Evolutionary conservation across 805 yeast genomes (phyloP).

Genomic region (Saccharomyces kudriavzevii): DNA sequence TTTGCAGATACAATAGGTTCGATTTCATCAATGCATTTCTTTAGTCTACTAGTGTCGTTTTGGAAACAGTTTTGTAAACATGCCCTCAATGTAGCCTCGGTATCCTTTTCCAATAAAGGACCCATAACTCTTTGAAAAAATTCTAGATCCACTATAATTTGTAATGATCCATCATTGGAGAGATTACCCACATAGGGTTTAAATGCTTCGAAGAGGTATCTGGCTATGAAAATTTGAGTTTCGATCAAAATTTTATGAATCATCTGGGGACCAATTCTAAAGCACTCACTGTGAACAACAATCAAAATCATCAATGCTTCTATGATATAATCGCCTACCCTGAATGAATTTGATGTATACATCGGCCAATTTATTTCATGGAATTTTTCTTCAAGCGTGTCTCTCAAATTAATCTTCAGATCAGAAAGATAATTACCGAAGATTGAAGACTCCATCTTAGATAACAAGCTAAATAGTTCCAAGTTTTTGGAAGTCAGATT

Average conservation of each 20-base stretch:
- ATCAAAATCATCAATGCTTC: conserved; percentile 43
- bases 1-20: conserved; percentile 27
- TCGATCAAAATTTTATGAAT: conserved; percentile 40
- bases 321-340: conserved; percentile 40
- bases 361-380: conserved; percentile 37
- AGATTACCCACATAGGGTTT: conserved; percentile 39
- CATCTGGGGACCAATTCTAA: conserved; percentile 40
- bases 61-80: conserved; percentile 29
- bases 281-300: conserved; percentile 44
- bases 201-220: conserved; percentile 33
- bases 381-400: conserved; percentile 36
- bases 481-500: conserved; percentile 36
- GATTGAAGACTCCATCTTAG: conserved; percentile 43
- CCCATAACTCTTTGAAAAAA: conserved; percentile 36
- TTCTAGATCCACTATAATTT: conserved; percentile 46
- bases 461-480: conserved; percentile 39
- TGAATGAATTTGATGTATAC: conserved; percentile 28
- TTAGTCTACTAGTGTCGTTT: conserved; percentile 18
- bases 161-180: conserved; percentile 42
- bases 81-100: conserved; percentile 25
- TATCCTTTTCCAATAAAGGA: conserved; percentile 24
- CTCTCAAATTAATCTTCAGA: conserved; percentile 36
- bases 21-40: conserved; percentile 22
- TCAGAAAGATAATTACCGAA: conserved; percentile 46
- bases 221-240: conserved; percentile 33